Conservation (phyloP, 1,139 yeast genomes). For the Pichia sp. region DNA sequence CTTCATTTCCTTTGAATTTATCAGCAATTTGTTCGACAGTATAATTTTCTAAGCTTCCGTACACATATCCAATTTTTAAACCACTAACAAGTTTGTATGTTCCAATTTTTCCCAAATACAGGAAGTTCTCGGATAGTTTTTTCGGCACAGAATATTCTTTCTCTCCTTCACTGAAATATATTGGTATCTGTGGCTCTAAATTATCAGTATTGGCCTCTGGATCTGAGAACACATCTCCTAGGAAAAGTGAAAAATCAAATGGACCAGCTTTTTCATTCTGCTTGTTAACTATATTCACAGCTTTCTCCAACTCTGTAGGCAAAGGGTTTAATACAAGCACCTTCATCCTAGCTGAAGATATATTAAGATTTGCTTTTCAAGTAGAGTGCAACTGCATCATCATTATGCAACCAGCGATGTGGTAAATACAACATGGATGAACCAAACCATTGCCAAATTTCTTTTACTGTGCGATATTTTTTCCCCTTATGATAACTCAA, state of each 20-base stretch:
- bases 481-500: too few relatives aligned
- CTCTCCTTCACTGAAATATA: conserved; percentile 23
- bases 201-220: too few relatives aligned
- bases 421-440: too few relatives aligned
- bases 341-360: conserved; percentile 6
- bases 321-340: conserved; percentile 47
- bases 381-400: too few relatives aligned
- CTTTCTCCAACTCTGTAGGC: conserved; percentile 37
- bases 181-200: conserved; percentile 18
- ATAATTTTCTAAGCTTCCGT: conserved; percentile 25
- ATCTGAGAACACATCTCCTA: conserved; percentile 43
- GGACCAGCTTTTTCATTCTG: conserved; percentile 60
- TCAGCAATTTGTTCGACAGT: conserved; percentile 20
- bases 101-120: conserved; percentile 34
- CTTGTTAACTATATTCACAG: conserved; percentile 45
- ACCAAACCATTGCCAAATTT: too few relatives aligned
- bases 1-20: conserved; percentile 23
- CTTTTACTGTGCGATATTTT: too few relatives aligned
- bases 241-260: conserved; percentile 49
- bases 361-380: not conserved
- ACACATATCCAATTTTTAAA: conserved; percentile 43
- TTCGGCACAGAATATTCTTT: not conserved
- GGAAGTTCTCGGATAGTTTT: conserved; percentile 1
- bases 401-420: too few relatives aligned
- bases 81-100: conserved; percentile 42